Evolutionary conservation across 2,329 filamentous ascomycete species (phyloP).

Genomic region (Xylariaceae sp.): DNA sequence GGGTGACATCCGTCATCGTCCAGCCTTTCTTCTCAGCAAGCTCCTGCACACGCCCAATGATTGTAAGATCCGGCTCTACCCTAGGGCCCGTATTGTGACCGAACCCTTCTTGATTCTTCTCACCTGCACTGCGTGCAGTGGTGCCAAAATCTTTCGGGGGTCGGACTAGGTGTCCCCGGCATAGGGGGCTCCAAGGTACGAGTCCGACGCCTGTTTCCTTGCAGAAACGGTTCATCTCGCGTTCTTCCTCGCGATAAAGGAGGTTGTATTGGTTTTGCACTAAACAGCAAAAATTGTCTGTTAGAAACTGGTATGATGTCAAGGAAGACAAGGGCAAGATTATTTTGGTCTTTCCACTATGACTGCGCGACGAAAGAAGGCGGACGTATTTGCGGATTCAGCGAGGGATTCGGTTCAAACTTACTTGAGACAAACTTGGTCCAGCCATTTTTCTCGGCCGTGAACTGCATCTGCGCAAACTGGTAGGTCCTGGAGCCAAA

Average conservation of each 20-base stretch:
- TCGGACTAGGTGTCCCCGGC: conserved; percentile 6
- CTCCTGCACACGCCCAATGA: conserved; percentile 18
- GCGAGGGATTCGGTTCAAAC: not conserved
- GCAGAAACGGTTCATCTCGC: conserved; percentile 44
- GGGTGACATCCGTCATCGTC: conserved; percentile 58
- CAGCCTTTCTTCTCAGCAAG: conserved; percentile 43
- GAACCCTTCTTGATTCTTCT: not conserved
- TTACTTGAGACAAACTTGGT: conserved; percentile 55
- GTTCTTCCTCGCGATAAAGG: conserved; percentile 62
- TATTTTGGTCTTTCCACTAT: too few species aligned
- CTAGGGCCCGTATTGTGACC: not conserved
- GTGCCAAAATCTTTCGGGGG: conserved; percentile 2
- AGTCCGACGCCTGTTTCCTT: conserved; percentile 40
- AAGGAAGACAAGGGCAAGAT: too few species aligned
- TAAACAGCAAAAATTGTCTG: not conserved
- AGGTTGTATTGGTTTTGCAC: conserved; percentile 62
- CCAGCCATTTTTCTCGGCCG: conserved; percentile 48
- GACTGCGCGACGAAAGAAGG: too few species aligned
- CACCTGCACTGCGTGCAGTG: conserved; percentile 2
- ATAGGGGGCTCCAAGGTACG: conserved; percentile 39
- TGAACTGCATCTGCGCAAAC: conserved; percentile 41
- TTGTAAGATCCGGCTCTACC: not conserved
- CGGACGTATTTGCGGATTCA: not conserved
- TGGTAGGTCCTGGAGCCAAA: conserved; percentile 4
- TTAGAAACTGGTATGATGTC: not conserved